Base-by-base conservation (phyloP, 2,329 filamentous ascomycete species). In the Magnaporthiopsis rhizophila region DNA sequence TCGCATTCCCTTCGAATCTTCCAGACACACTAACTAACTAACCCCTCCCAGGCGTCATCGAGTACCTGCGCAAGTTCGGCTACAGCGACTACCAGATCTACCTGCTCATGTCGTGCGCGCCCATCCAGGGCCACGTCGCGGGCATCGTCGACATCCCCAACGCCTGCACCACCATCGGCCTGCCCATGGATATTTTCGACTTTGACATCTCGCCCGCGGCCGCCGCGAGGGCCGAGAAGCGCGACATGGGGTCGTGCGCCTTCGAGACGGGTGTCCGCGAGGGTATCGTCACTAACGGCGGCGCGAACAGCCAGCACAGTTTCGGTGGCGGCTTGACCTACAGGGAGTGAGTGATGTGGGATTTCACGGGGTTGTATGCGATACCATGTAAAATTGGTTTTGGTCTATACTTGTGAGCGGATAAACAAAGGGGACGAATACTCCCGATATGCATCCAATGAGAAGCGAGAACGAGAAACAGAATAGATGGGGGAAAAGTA, bases 161-260 rank as follows among this genome's bases (percentile, higher is more conserved):
- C 73, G 91, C 90, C 0, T 97, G 93, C 72, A 96, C 92, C 4
- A 97, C 93, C 0, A 79, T 97, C 65, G 92, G 92, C 0, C 73
- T 97, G 64, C 93, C 93, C 0, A 91, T 96, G 81, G 93, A 97
- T 76, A 96, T 97, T 63, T 97, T 97, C 71, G 91, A 95, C 72
- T 96, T 97, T 75, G 92, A 97, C 73, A 94, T 97, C 69, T 85
- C 86, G 60, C 91, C 92, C n/a, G 66, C 67, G 0, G 69, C 66
- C 2, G 80, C 80, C 6, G 45, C 45, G 2, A 80, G 82, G 8
- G 84, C 83, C 5, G 68, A 70, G 65, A 70, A 68, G 78, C 74
- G 80, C 65, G 86, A 92, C 72, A 83, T 92, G 83, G 90, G 89
- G 1, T 79, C 73, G 57, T 95, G 91, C 74, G 90, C 90, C 1